Evolutionary conservation across 768 basidiomycete genomes (phyloP).

Genomic region (Pulveroboletus sp.): DNA sequence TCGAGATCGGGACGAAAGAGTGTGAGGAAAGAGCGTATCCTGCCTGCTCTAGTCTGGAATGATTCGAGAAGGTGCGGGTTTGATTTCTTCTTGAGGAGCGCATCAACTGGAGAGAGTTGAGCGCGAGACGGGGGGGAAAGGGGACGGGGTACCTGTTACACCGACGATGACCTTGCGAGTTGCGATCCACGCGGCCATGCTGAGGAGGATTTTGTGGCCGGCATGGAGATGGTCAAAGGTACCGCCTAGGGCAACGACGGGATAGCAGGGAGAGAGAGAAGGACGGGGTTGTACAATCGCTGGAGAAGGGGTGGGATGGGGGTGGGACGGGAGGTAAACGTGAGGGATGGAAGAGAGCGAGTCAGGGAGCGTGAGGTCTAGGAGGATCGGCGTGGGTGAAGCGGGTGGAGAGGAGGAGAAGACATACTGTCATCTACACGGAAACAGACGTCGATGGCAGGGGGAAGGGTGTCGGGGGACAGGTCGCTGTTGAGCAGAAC

Average conservation of each 20-base stretch:
- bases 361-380: slow-evolving; percentile 38
- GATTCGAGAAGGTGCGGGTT: slow-evolving; percentile 64
- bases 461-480: slow-evolving; percentile 36
- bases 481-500: slow-evolving; percentile 65
- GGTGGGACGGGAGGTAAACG: slow-evolving; percentile 12
- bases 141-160: slow-evolving; percentile 57
- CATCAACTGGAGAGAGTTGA: slow-evolving; percentile 49
- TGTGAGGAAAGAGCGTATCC: slow-evolving; percentile 62
- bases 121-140: slow-evolving; percentile 4
- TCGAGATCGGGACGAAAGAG: slow-evolving; percentile 64
- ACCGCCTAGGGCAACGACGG: slow-evolving; percentile 85
- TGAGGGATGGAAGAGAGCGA: slow-evolving; percentile 36
- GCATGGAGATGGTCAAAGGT: slow-evolving; percentile 98
- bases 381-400: slow-evolving; percentile 6
- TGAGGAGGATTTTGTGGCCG: slow-evolving; percentile 94
- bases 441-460: slow-evolving; percentile 40
- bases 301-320: slow-evolving; percentile 2
- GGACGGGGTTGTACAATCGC: neutral
- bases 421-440: slow-evolving; percentile 42
- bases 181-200: slow-evolving; percentile 86
- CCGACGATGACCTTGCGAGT: slow-evolving; percentile 82
- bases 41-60: slow-evolving; percentile 48
- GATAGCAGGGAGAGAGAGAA: slow-evolving; percentile 32
- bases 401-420: neutral
- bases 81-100: slow-evolving; percentile 64